Conservation (phyloP, 164 flowering plant species). For the Warburgia ugandensis region DNA sequence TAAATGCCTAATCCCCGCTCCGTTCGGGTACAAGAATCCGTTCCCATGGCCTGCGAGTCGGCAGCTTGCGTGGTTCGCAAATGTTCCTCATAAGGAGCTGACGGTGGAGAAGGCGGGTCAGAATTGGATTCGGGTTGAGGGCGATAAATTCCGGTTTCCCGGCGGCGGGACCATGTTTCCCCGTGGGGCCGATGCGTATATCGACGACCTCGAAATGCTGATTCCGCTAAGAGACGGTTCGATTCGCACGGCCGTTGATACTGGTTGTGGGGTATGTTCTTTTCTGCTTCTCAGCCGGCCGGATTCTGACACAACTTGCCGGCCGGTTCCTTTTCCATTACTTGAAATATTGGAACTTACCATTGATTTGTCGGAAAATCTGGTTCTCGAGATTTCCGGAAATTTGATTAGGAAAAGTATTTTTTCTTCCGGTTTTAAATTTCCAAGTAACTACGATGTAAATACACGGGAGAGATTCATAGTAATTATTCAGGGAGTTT, state of each 20-base stretch:
- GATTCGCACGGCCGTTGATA: constrained; percentile 89
- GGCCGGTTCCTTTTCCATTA: background rate
- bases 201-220: constrained; percentile 69
- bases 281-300: background rate
- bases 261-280: constrained; percentile 92
- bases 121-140: constrained; percentile 78
- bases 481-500: too few relatives aligned
- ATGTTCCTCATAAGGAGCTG: constrained; percentile 79
- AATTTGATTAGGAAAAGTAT: too few relatives aligned
- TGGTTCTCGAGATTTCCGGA: too few relatives aligned
- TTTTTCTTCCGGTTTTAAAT: too few relatives aligned
- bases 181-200: constrained; percentile 75
- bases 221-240: constrained; percentile 72
- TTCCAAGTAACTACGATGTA: too few relatives aligned
- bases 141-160: constrained; percentile 73
- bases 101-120: constrained; percentile 86
- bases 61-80: constrained; percentile 72
- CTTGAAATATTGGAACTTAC: too few relatives aligned
- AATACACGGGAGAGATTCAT: too few relatives aligned
- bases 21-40: constrained; percentile 61
- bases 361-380: too few relatives aligned
- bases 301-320: background rate
- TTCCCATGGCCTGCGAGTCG: constrained; percentile 84
- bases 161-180: constrained; percentile 99
- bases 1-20: constrained; percentile 75